Percentiles rank a stretch among this genome's conserved stretches.
These are phyloP conservation scores for Penicillium ochrochloron DNA, from an alignment of 495 filamentous ascomycete species.

Conservation along the genomic window DNA sequence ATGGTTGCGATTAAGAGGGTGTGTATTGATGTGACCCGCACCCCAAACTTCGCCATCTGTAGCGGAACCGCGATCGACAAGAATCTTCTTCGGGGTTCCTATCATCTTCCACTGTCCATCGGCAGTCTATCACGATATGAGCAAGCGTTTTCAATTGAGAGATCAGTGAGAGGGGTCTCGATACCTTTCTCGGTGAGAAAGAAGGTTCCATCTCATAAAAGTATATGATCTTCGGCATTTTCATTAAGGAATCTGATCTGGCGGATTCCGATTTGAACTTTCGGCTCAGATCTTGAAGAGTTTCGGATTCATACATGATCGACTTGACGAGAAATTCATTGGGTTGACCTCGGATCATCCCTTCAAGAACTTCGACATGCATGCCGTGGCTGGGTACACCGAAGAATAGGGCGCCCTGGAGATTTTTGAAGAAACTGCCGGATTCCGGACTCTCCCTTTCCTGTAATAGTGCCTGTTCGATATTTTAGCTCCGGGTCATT, in stretches of 20 bases:
- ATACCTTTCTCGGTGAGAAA: conserved; percentile 2
- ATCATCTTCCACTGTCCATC: conserved; percentile 16
- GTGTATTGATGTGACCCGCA: neutral
- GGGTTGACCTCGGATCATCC: conserved; percentile 11
- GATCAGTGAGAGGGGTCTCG: too few relatives aligned
- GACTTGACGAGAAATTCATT: conserved; percentile 10
- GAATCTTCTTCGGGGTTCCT: conserved; percentile 5
- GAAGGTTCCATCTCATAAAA: conserved; percentile 12
- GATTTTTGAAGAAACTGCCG: conserved; percentile 3
- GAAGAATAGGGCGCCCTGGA: conserved; percentile 9
- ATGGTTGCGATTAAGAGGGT: conserved; percentile 16
- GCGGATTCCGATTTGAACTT: conserved; percentile 1
- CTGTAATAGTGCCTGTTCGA: conserved; percentile 2
- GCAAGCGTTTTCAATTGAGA: neutral
- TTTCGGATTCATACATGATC: neutral
- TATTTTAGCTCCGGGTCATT: neutral
- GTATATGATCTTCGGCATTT: conserved; percentile 9
- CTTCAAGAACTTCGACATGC: conserved; percentile 11
- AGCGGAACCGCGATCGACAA: conserved; percentile 10
- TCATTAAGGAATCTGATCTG: neutral
- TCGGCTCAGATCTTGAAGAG: conserved; percentile 8
- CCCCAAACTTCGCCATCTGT: conserved; percentile 12
- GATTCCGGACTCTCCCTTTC: neutral
- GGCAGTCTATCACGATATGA: neutral
- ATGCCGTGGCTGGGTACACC: conserved; percentile 13